These are phyloP conservation scores for Podaxis mareebaensis DNA, from an alignment of 768 basidiomycete species.

Conservation along the genomic window DNA sequence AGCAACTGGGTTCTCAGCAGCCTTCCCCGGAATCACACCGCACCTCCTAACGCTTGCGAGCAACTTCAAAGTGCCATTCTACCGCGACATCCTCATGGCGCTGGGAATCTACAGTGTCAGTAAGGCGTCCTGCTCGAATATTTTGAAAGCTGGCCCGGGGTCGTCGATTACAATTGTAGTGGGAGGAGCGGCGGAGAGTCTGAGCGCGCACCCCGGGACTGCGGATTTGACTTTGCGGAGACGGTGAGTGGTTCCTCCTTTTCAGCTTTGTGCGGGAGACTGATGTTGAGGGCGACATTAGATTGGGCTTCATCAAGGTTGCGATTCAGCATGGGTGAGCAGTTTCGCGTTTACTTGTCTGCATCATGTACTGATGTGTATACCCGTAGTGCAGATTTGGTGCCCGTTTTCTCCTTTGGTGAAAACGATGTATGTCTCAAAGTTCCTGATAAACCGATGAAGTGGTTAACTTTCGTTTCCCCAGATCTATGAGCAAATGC, in stretches of 20 bases:
- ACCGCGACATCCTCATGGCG: constrained; percentile 86
- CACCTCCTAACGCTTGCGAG: constrained; percentile 89
- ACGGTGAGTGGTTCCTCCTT: constrained; percentile 43
- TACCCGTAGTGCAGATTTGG: constrained; percentile 77
- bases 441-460: constrained; percentile 2
- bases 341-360: constrained; percentile 5
- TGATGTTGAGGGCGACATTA: constrained; percentile 22
- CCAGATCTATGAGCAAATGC: constrained; percentile 96
- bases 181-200: constrained; percentile 93
- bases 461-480: neutral
- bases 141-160: constrained; percentile 63
- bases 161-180: constrained; percentile 91
- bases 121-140: constrained; percentile 87
- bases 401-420: constrained; percentile 97
- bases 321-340: constrained; percentile 86
- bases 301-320: constrained; percentile 93
- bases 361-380: constrained; percentile 6
- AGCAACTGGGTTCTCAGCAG: constrained; percentile 89
- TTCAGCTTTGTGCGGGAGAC: neutral
- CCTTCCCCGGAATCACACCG: constrained; percentile 89
- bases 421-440: constrained; percentile 83
- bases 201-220: constrained; percentile 95
- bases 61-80: constrained; percentile 92
- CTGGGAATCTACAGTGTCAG: constrained; percentile 94
- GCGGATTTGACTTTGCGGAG: constrained; percentile 82